Evolutionary conservation across 768 basidiomycete genomes (phyloP).

Genomic region (Phlebiopsis flavidoalba): DNA sequence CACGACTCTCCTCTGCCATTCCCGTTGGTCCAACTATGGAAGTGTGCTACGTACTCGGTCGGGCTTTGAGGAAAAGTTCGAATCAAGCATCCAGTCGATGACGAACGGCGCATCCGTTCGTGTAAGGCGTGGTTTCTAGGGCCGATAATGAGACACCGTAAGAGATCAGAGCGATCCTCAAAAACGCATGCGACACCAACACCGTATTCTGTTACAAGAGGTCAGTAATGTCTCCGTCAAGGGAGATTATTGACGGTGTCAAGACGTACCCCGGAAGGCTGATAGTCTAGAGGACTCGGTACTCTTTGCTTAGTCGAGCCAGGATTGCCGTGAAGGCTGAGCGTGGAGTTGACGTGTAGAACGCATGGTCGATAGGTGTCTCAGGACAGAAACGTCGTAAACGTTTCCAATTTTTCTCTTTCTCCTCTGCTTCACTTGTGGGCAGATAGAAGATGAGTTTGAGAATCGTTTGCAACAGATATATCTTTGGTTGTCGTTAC

Average conservation of each 20-base stretch:
- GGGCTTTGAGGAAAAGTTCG: constrained; percentile 78
- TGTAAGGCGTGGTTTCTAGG: constrained; percentile 96
- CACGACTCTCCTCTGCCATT: constrained; percentile 69
- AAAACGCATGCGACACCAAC: constrained; percentile 88
- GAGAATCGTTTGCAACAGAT: not conserved
- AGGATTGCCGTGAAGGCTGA: constrained; percentile 68
- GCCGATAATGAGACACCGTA: constrained; percentile 87
- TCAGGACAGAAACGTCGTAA: constrained; percentile 76
- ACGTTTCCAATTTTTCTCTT: constrained; percentile 61
- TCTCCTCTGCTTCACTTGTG: constrained; percentile 27
- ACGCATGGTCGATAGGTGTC: constrained; percentile 82
- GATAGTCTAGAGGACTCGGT: constrained; percentile 67
- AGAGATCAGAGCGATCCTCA: constrained; percentile 83
- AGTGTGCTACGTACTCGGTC: constrained; percentile 84
- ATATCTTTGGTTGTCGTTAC: constrained; percentile 16
- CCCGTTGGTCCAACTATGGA: constrained; percentile 92
- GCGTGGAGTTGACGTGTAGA: constrained; percentile 53
- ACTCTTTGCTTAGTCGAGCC: constrained; percentile 75
- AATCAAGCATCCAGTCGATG: constrained; percentile 89
- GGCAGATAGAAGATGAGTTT: not conserved
- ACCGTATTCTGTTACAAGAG: constrained; percentile 61
- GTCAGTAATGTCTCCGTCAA: not conserved
- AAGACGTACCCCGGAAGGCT: constrained; percentile 74
- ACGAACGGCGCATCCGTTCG: constrained; percentile 90
- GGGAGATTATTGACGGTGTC: not conserved